Conservation (phyloP, 2,329 filamentous ascomycete species). For the Phialemoniopsis sp. region DNA sequence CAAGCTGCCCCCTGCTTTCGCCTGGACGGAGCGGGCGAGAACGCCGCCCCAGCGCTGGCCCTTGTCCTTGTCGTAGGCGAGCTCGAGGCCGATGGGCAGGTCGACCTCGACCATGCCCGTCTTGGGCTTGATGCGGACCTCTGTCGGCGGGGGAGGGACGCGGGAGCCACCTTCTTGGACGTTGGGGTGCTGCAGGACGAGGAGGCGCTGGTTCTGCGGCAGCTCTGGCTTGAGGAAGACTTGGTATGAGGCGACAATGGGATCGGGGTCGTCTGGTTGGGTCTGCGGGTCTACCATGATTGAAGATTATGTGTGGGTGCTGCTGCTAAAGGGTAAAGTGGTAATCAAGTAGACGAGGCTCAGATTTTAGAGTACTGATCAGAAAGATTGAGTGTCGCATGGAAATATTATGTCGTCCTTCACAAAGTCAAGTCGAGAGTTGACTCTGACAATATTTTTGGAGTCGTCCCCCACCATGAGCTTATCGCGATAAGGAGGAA, state of each 20-base stretch:
- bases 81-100: conserved; percentile 69
- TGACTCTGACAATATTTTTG: too few relatives aligned
- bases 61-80: conserved; percentile 79
- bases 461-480: too few relatives aligned
- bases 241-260: conserved; percentile 72
- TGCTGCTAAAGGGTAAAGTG: too few relatives aligned
- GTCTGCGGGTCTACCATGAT: conserved; percentile 8
- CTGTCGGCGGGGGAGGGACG: conserved; percentile 54
- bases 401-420: too few relatives aligned
- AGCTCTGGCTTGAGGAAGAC: conserved; percentile 79
- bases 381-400: too few relatives aligned
- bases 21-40: conserved; percentile 55
- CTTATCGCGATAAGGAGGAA: too few relatives aligned
- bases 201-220: conserved; percentile 58
- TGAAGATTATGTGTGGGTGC: too few relatives aligned
- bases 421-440: not conserved
- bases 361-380: too few relatives aligned
- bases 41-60: conserved; percentile 80
- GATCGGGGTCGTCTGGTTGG: conserved; percentile 49
- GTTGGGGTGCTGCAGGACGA: conserved; percentile 88
- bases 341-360: too few relatives aligned
- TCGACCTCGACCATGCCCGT: conserved; percentile 89
- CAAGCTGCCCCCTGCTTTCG: conserved; percentile 61
- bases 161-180: conserved; percentile 55
- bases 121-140: conserved; percentile 76